These are phyloP conservation scores for Xylaria bambusicola DNA, from an alignment of 495 filamentous ascomycete species.

Conservation along the genomic window DNA sequence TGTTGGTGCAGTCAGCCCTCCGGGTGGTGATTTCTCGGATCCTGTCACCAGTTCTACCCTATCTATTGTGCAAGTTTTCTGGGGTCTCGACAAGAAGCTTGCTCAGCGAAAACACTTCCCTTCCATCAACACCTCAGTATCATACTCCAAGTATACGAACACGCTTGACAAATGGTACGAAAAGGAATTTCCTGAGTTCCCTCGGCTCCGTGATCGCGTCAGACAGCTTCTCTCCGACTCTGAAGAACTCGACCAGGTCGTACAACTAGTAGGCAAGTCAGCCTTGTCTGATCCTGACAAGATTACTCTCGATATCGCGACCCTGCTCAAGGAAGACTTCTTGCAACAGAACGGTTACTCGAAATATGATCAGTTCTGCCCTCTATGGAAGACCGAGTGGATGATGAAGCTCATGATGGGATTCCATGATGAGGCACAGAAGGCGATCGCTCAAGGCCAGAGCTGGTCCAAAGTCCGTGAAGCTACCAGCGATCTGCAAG, in stretches of 20 bases:
- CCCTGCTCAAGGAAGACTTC: conserved; percentile 96
- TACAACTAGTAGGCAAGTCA: conserved; percentile 97
- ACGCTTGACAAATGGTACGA: conserved; percentile 90
- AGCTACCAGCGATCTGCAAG: conserved; percentile 82
- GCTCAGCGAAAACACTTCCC: conserved; percentile 99
- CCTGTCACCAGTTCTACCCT: conserved; percentile 94
- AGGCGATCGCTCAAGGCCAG: conserved; percentile 86
- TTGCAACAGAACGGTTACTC: conserved; percentile 99
- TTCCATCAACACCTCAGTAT: conserved; percentile 92
- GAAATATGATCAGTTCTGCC: conserved; percentile 98
- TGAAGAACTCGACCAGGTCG: conserved; percentile 97
- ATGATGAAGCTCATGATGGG: conserved; percentile 99
- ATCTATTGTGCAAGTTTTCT: conserved; percentile 98
- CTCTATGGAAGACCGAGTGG: conserved; percentile 98
- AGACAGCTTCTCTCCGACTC: conserved; percentile 90
- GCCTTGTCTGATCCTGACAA: conserved; percentile 96
- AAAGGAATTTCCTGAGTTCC: conserved; percentile 91
- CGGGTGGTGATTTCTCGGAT: conserved; percentile 98
- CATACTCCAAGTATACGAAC: conserved; percentile 94
- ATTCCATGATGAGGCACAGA: conserved; percentile 96
- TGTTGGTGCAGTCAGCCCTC: conserved; percentile 94
- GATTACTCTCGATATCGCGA: conserved; percentile 93
- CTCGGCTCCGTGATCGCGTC: conserved; percentile 86
- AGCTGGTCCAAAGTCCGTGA: conserved; percentile 92
- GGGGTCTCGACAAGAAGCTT: conserved; percentile 99